Evolutionary conservation across 495 filamentous ascomycete species (phyloP).

Genomic region (Talaromyces trachyspermus): DNA sequence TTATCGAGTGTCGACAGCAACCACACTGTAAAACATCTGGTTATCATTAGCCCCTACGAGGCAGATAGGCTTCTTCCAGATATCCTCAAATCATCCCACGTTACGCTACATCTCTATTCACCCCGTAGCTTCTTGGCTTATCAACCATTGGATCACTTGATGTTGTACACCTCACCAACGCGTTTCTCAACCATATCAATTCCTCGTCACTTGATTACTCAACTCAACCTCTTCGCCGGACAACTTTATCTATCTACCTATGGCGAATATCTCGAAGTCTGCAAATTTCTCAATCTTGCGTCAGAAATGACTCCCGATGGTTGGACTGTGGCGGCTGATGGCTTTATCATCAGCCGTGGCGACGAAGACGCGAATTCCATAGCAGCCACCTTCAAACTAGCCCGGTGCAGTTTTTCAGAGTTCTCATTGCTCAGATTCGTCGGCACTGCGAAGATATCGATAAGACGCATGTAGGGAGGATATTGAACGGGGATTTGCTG

Average conservation of each 20-base stretch:
- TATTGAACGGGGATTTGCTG: slow-evolving; percentile 41
- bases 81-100: slow-evolving; percentile 23
- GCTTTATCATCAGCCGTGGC: slow-evolving; percentile 16
- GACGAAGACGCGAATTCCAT: slow-evolving; percentile 1
- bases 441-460: slow-evolving; percentile 41
- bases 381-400: slow-evolving; percentile 30
- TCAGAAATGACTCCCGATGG: slow-evolving; percentile 32
- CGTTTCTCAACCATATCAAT: not conserved
- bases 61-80: slow-evolving; percentile 43
- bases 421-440: slow-evolving; percentile 43
- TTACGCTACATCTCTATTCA: slow-evolving; percentile 51
- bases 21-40: slow-evolving; percentile 20
- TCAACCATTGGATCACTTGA: slow-evolving; percentile 41
- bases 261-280: slow-evolving; percentile 38
- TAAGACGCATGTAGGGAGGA: slow-evolving; percentile 48
- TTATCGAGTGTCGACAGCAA: slow-evolving; percentile 23
- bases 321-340: slow-evolving; percentile 31
- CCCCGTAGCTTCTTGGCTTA: slow-evolving; percentile 41
- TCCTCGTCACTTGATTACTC: slow-evolving; percentile 21
- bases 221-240: slow-evolving; percentile 62
- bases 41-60: slow-evolving; percentile 59
- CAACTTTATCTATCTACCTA: slow-evolving; percentile 53
- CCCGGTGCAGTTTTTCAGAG: slow-evolving; percentile 46
- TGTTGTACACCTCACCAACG: slow-evolving; percentile 22
- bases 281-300: slow-evolving; percentile 36